These are phyloP conservation scores for Geranium brycei DNA, from an alignment of 345 rosid genomes.

Conservation along the genomic window DNA sequence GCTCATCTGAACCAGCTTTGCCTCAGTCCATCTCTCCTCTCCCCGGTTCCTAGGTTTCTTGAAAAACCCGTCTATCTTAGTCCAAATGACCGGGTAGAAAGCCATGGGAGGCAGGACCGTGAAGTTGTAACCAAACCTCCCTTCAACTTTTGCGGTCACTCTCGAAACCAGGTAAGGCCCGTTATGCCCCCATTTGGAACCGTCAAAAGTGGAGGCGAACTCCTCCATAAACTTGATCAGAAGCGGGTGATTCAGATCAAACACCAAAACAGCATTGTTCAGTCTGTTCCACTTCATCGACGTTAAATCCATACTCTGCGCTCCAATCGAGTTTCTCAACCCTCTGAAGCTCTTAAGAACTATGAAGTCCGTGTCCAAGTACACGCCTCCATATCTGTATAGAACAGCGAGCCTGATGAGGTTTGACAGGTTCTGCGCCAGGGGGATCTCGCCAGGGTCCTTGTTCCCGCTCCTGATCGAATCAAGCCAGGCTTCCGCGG, in stretches of 20 bases:
- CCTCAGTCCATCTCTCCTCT: constrained; percentile 27
- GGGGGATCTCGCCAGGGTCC: constrained; percentile 69
- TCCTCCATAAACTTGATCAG: constrained; percentile 51
- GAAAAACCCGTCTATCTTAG: constrained; percentile 38
- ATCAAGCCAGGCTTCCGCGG: constrained; percentile 55
- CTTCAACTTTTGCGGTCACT: constrained; percentile 31
- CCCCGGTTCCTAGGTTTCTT: constrained; percentile 26
- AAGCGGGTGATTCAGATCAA: constrained; percentile 57
- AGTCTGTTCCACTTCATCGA: constrained; percentile 58
- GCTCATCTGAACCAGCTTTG: constrained; percentile 41
- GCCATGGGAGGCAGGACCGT: constrained; percentile 48
- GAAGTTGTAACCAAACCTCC: constrained; percentile 28
- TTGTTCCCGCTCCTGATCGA: constrained; percentile 43
- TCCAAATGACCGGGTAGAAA: constrained; percentile 69
- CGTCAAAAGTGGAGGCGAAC: constrained; percentile 60
- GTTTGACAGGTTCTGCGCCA: constrained; percentile 65
- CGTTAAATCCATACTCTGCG: constrained; percentile 39
- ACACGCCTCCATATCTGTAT: constrained; percentile 69
- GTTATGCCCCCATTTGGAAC: constrained; percentile 75
- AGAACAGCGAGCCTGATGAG: constrained; percentile 50
- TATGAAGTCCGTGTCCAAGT: constrained; percentile 65
- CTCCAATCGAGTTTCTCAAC: constrained; percentile 59
- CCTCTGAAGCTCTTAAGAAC: constrained; percentile 40
- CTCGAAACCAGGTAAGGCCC: constrained; percentile 78
- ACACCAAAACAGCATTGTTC: constrained; percentile 63